phyloP scores from a whole-genome alignment of 768 basidiomycete species.

The Leccinellum rugosiceps region DNA sequence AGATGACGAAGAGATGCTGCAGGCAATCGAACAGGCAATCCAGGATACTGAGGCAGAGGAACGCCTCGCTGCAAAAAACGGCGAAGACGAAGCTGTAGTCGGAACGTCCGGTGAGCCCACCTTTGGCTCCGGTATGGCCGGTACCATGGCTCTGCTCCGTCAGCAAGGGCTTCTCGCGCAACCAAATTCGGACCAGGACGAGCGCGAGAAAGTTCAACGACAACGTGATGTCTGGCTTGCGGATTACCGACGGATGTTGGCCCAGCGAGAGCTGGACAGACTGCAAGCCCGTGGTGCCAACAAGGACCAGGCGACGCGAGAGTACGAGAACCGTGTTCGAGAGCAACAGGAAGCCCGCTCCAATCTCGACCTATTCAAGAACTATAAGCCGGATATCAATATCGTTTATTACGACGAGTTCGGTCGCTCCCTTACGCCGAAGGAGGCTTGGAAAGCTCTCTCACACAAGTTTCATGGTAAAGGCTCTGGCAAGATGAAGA shows the following conservation, averaged over 20 bases:
- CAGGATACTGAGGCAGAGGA: constrained; percentile 61
- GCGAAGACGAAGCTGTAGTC: constrained; percentile 31
- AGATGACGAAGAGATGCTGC: constrained; percentile 73
- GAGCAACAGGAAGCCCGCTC: constrained; percentile 90
- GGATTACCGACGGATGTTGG: constrained; percentile 70
- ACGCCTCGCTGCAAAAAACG: constrained; percentile 31
- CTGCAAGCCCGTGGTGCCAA: constrained; percentile 72
- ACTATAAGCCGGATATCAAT: constrained; percentile 96
- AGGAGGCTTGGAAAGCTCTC: constrained; percentile 98
- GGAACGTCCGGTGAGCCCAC: constrained; percentile 78
- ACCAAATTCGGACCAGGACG: constrained; percentile 56
- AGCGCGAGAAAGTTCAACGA: constrained; percentile 79
- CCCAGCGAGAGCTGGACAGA: constrained; percentile 78
- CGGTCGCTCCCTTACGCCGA: constrained; percentile 80
- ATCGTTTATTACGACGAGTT: constrained; percentile 97
- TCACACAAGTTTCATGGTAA: constrained; percentile 99
- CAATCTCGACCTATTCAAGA: constrained; percentile 77
- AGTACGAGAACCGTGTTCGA: constrained; percentile 89
- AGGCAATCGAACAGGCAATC: constrained; percentile 71
- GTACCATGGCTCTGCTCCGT: constrained; percentile 83
- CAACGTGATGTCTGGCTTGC: constrained; percentile 90
- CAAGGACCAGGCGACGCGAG: constrained; percentile 91
- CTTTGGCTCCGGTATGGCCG: constrained; percentile 81
- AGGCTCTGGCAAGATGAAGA: constrained; percentile 95
- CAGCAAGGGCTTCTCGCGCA: constrained; percentile 86